Evolutionary conservation across 352 stramenopile genomes (phyloP).

Genomic region (Phytopythium cucurbitacearum): DNA sequence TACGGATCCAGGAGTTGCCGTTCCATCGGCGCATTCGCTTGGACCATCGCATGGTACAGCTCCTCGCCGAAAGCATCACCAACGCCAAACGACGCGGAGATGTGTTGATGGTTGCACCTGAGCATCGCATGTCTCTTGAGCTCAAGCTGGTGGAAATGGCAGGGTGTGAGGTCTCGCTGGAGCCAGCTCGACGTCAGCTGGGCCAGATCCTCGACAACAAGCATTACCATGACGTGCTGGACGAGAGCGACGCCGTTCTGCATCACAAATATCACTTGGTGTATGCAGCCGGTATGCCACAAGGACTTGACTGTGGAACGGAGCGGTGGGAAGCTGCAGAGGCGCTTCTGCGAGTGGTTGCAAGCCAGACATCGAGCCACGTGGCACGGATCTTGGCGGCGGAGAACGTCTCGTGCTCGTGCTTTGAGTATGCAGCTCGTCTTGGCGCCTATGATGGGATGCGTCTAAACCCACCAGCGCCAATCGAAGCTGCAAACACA

Average conservation of each 20-base stretch:
- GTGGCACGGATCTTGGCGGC: neutral
- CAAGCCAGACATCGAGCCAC: neutral
- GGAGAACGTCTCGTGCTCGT: too few relatives aligned
- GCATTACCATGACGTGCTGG: slow-evolving; percentile 76
- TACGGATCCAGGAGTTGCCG: slow-evolving; percentile 57
- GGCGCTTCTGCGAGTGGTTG: slow-evolving; percentile 28
- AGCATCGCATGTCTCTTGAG: slow-evolving; percentile 88
- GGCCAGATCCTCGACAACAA: slow-evolving; percentile 39
- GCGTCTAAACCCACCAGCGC: slow-evolving; percentile 22
- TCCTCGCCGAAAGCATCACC: slow-evolving; percentile 29
- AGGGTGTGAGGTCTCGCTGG: neutral
- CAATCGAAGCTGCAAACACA: slow-evolving; percentile 8
- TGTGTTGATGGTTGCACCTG: slow-evolving; percentile 73
- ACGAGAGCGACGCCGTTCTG: slow-evolving; percentile 86
- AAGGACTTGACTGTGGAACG: slow-evolving; percentile 37
- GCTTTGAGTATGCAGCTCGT: slow-evolving; percentile 23
- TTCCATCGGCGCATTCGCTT: slow-evolving; percentile 62
- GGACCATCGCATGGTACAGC: slow-evolving; percentile 9
- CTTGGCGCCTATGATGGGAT: slow-evolving; percentile 40
- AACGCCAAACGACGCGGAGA: slow-evolving; percentile 35
- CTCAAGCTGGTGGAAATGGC: slow-evolving; percentile 53
- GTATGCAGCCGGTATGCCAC: slow-evolving; percentile 67
- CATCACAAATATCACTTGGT: slow-evolving; percentile 87
- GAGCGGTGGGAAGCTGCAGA: slow-evolving; percentile 59
- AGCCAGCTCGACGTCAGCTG: slow-evolving; percentile 4